Base-by-base conservation (phyloP, 306 rosid genomes). In the Fagus sylvatica region DNA sequence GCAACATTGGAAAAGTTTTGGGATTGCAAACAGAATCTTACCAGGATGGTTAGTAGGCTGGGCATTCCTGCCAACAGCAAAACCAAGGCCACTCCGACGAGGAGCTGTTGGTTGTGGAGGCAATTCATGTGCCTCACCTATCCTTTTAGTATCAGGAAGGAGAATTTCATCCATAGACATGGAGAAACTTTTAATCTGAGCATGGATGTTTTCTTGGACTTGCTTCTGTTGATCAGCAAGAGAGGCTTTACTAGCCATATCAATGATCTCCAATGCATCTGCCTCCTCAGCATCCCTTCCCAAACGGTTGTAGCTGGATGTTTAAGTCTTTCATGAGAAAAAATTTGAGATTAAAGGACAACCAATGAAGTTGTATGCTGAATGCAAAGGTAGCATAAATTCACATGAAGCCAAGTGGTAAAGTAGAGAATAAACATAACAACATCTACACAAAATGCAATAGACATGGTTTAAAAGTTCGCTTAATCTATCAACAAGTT, bases 121-220 rank as follows among this genome's bases (percentile, higher is more conserved):
- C 3, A 83, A 81, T 72, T 86, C 72, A 34, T 61, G 68, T 9
- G 78, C 74, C 75, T 85, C 84, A n/a, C 82, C 85, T 74, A 41
- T 32, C n/a, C 19, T 81, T 59, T 88, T 82, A 17, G 30, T 60
- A 56, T 79, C 82, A 28, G 90, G 88, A 73, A 92, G 87, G 60
- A 95, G 97, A 88, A 95, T 79, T 80, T 84, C 89, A 85, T 92
- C 96, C 98, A 92, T 88, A 73, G 71, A 86, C 16, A 4, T 33
- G 83, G 90, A 88, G 76, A 92, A 90, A 17, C 59, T 67, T 82
- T 78, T 84, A 56, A 92, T 80, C 78, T 93, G 97, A 46, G 81
- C 82, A 80, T 88, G 96, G 79, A 92, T 82, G 83, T 92, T 92
- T 80, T 95, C 97, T 68, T 91, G 98, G 74, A 95, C 93, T 85